A percentile compares a stretch with the other conserved stretches of the same genome.
phyloP scores from a whole-genome alignment of 257 asterid genomes.

The Paraleonurus japonicus region DNA sequence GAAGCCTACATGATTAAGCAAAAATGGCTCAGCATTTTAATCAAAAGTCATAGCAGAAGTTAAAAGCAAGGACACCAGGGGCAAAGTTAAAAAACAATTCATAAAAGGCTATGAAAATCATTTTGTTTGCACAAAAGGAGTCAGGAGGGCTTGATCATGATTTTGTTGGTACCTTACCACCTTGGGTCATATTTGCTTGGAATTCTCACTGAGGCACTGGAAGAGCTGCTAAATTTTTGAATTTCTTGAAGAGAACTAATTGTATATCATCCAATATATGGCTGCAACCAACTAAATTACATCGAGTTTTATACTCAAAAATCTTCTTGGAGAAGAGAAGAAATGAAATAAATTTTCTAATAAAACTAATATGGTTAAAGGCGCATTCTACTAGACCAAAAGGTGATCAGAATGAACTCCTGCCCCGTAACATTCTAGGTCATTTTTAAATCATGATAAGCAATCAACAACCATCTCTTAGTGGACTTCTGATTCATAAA shows the following conservation, averaged over 20 bases:
- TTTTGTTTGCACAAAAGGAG: neutral
- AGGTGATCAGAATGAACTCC: neutral
- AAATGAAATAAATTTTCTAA: neutral
- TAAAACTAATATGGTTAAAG: neutral
- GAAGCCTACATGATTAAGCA: neutral
- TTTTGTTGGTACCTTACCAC: neutral
- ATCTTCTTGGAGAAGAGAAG: neutral
- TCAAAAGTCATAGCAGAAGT: neutral
- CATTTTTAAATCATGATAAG: neutral
- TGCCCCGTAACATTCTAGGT: neutral
- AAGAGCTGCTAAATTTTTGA: neutral
- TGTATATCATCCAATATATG: neutral
- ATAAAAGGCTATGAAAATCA: neutral
- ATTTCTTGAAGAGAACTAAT: neutral
- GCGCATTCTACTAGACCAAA: neutral
- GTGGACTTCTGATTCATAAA: neutral
- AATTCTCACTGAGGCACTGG: neutral
- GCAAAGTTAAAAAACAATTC: neutral
- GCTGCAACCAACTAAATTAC: neutral
- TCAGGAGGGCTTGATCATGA: neutral
- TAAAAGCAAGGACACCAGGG: neutral
- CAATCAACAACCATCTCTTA: neutral
- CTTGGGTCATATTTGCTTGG: neutral
- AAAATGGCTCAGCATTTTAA: neutral
- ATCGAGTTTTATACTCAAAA: neutral